Percentiles rank a stretch among this genome's conserved stretches.
These are phyloP conservation scores for Penstemon davidsonii DNA, from an alignment of 257 asterid genomes.

Conservation along the genomic window DNA sequence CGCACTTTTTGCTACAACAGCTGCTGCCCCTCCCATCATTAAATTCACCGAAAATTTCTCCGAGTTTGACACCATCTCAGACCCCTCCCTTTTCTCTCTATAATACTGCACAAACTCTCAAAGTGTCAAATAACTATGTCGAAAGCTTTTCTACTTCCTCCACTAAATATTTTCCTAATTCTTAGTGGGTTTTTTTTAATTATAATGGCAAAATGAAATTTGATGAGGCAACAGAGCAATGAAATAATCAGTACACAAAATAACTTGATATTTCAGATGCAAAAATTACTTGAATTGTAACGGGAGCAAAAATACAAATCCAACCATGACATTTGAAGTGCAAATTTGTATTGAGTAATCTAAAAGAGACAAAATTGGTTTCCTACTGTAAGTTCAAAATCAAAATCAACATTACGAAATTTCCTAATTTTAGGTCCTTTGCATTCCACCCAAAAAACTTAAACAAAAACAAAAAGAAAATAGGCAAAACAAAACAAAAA, in stretches of 20 bases:
- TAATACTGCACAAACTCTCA: conserved; percentile 37
- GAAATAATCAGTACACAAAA: neutral
- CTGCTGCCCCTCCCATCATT: conserved; percentile 82
- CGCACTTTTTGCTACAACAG: conserved; percentile 70
- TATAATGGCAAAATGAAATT: neutral
- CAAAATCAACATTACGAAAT: neutral
- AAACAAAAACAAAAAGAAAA: neutral
- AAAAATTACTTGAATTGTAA: neutral
- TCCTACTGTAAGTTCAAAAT: neutral
- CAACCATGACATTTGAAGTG: neutral
- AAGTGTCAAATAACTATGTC: conserved; percentile 2
- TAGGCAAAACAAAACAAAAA: neutral
- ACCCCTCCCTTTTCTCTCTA: conserved; percentile 41
- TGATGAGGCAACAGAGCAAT: neutral
- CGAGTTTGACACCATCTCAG: conserved; percentile 52
- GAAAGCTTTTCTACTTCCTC: neutral
- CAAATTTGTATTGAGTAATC: neutral
- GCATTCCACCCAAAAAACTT: neutral
- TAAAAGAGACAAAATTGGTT: neutral
- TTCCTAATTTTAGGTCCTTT: conserved; percentile 3
- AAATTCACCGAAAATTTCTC: conserved; percentile 78
- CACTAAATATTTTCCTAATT: neutral
- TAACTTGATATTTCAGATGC: neutral
- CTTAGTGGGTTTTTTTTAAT: neutral
- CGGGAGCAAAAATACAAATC: neutral